Base-by-base conservation (phyloP, 169 alveolate species). In the Cryptosporidium ubiquitum region DNA sequence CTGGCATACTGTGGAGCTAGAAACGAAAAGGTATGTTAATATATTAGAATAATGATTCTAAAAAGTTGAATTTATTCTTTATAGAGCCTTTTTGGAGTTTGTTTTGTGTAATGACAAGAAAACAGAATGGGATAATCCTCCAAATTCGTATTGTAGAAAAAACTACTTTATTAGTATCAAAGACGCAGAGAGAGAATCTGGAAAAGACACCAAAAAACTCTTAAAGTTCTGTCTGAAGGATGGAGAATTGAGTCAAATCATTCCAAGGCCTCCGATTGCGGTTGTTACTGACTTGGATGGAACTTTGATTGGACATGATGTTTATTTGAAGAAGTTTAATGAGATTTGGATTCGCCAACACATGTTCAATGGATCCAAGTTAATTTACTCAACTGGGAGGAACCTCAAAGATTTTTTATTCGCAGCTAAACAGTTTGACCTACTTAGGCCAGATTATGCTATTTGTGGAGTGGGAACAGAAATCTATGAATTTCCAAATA, bases 391-490 rank as follows among this genome's bases (percentile, higher is more conserved):
- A 40, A 91, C 93, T 5, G 93, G 93, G 5, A 57, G 93, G 14
- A 91, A 91, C 61, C 49, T 91, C 69, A 91, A 91, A 74, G 93
- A 91, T 51, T 91, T 91, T 33, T 84, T 91, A 0, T 18, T 33
- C n/a, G 93, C 66, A 23, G 86, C 92, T 1, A 79, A 85, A 16
- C 86, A 91, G 29, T 40, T 57, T 20, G 31, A 42, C 44, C 91
- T 91, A n/a, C 89, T 75, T 31, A 69, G 70, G 9, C 93, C 93
- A 7, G 93, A 70, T 40, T 91, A 49, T 55, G 93, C 91, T 18
- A 71, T 91, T 23, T 58, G 84, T 66, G 85, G 92, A 35, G 93
- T 91, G 37, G 93, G 93, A 33, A 91, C 93, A 6, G 93, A 91
- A 40, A 55, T 91, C 7, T 91, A 91, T 55, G 69, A 58, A 40